A percentile compares a stretch with the other conserved stretches of the same genome.
These are phyloP conservation scores for Mrakia hoshinonis DNA, from an alignment of 768 basidiomycete genomes.

Conservation along the genomic window DNA sequence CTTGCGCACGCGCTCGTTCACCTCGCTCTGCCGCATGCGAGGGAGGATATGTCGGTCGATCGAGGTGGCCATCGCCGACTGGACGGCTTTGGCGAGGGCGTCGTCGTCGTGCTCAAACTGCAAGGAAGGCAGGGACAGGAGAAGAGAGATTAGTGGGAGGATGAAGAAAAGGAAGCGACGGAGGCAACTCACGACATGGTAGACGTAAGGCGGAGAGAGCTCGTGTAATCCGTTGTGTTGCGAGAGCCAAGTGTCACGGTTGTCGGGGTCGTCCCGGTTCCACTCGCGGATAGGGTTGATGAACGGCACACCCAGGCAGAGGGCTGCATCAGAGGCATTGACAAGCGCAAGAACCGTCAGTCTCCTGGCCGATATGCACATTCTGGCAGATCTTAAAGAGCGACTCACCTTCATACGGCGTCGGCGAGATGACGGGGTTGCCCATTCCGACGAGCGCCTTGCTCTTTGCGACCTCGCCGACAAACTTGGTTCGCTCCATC, in stretches of 20 bases:
- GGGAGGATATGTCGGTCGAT: constrained; percentile 21
- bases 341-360: neutral
- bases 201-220: constrained; percentile 34
- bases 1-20: constrained; percentile 14
- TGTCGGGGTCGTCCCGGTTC: constrained; percentile 32
- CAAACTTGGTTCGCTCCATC: constrained; percentile 10
- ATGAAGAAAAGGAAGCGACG: neutral
- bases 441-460: constrained; percentile 28
- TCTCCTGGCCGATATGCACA: too few relatives aligned
- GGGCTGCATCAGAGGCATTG: constrained; percentile 9
- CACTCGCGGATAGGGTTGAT: constrained; percentile 37
- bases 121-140: neutral
- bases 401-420: constrained; percentile 20
- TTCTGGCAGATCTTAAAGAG: neutral
- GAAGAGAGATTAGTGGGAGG: neutral
- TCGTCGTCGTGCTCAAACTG: constrained; percentile 23
- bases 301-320: constrained; percentile 34
- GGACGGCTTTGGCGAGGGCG: constrained; percentile 9
- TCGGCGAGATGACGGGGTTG: constrained; percentile 24
- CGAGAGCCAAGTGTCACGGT: constrained; percentile 33
- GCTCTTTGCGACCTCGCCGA: constrained; percentile 20
- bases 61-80: constrained; percentile 2
- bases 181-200: constrained; percentile 31
- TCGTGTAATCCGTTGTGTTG: constrained; percentile 34
- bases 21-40: constrained; percentile 18